Conservation (phyloP, 345 rosid genomes). For the Salix brachista region DNA sequence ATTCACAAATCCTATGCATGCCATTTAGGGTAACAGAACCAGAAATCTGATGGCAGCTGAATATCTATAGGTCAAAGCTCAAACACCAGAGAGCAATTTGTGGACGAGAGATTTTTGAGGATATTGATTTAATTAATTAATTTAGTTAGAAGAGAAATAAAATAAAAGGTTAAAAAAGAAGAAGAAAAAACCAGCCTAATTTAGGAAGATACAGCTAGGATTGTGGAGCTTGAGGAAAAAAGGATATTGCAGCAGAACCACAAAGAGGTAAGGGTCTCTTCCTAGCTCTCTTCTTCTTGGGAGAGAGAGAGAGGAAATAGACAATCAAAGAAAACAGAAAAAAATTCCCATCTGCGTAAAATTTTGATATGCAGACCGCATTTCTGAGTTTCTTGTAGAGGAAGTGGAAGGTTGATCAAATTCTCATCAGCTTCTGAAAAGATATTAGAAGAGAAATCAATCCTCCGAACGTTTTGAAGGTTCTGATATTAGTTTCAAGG, state of each 20-base stretch:
- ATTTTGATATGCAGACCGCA: not conserved
- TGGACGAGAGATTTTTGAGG: slow-evolving; percentile 1
- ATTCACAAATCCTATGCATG: not conserved
- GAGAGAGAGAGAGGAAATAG: not conserved
- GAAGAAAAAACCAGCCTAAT: not conserved
- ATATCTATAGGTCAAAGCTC: not conserved
- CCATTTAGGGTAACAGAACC: not conserved
- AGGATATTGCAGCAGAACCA: not conserved
- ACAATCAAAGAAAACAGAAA: not conserved
- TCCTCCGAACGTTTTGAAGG: not conserved
- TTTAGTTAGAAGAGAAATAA: not conserved
- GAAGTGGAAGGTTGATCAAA: not conserved
- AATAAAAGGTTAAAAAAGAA: not conserved
- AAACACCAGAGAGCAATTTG: slow-evolving; percentile 18
- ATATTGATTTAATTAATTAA: not conserved
- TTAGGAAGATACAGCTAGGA: not conserved
- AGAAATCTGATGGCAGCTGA: not conserved
- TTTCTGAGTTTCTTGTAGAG: not conserved
- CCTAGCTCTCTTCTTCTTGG: not conserved
- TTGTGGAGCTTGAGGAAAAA: not conserved
- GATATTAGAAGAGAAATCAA: not conserved
- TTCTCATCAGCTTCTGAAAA: not conserved
- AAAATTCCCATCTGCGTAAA: not conserved
- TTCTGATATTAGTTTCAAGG: not conserved
- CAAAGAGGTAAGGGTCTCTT: not conserved